phyloP scores from a whole-genome alignment of 306 rosid genomes.

The Malus sylvestris region DNA sequence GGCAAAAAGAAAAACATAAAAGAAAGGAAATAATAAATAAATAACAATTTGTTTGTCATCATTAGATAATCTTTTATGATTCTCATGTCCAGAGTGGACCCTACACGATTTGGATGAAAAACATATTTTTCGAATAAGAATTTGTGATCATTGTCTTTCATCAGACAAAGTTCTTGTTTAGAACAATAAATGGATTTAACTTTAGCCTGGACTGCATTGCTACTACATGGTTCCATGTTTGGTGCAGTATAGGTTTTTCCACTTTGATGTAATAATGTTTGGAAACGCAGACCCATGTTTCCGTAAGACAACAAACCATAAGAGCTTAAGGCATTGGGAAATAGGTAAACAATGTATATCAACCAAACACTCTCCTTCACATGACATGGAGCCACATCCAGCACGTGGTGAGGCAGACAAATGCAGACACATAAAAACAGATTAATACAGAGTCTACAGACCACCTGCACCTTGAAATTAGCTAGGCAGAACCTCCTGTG shows the following conservation, averaged over 20 bases:
- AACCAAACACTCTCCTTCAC: background rate
- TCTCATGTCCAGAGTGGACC: background rate
- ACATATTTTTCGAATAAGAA: background rate
- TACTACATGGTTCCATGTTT: background rate
- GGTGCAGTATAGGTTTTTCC: background rate
- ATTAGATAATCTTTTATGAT: background rate
- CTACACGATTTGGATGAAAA: background rate
- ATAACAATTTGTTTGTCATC: background rate
- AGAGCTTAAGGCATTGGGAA: background rate
- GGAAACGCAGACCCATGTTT: background rate
- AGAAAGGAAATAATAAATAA: background rate
- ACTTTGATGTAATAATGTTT: background rate
- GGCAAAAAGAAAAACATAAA: background rate
- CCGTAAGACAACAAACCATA: background rate
- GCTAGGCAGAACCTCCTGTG: background rate
- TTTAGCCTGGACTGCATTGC: background rate
- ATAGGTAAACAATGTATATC: background rate
- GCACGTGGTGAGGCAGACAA: background rate
- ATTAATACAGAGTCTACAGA: background rate
- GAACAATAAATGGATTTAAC: background rate
- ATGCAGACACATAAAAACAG: background rate
- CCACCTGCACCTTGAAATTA: background rate
- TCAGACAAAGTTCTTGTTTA: background rate
- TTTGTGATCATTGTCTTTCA: background rate
- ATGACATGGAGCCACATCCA: background rate